Conservation (phyloP, 2,329 filamentous ascomycete species). For the Fusarium nanum region DNA sequence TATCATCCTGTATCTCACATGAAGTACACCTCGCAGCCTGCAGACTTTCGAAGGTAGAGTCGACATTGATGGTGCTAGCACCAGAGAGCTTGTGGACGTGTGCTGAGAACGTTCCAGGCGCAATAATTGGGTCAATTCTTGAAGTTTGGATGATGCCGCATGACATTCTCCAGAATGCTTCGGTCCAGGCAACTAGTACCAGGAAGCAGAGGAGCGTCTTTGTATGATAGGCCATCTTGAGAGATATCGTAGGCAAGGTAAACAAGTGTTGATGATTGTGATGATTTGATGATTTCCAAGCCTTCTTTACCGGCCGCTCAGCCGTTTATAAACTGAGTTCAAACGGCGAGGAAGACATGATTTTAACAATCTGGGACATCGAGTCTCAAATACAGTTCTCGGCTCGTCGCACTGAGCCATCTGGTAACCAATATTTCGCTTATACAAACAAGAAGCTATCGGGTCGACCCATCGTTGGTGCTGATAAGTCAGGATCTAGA, state of each 20-base stretch:
- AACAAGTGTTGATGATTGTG: not conserved
- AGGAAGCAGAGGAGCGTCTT: constrained; percentile 22
- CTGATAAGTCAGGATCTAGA: constrained; percentile 11
- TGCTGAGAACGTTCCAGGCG: constrained; percentile 33
- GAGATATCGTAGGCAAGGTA: not conserved
- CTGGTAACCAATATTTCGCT: not conserved
- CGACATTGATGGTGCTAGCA: constrained; percentile 38
- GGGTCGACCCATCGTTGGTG: constrained; percentile 8
- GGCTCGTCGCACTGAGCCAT: not conserved
- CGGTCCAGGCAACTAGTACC: constrained; percentile 11
- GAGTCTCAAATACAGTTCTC: constrained; percentile 31
- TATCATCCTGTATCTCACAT: constrained; percentile 41
- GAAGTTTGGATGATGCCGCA: constrained; percentile 41
- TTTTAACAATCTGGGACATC: constrained; percentile 9
- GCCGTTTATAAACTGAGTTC: not conserved
- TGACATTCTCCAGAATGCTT: constrained; percentile 44
- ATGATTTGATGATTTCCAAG: constrained; percentile 3
- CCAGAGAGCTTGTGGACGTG: constrained; percentile 42
- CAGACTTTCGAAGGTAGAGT: constrained; percentile 28
- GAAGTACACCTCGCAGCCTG: constrained; percentile 41
- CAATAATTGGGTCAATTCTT: constrained; percentile 39
- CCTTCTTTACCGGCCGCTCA: constrained; percentile 16
- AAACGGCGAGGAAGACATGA: not conserved
- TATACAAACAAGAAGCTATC: not conserved
- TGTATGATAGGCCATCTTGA: constrained; percentile 24